A percentile compares a stretch with the other conserved stretches of the same genome.
These are phyloP conservation scores for Syzygium grande DNA, from an alignment of 345 rosid species.

Conservation along the genomic window DNA sequence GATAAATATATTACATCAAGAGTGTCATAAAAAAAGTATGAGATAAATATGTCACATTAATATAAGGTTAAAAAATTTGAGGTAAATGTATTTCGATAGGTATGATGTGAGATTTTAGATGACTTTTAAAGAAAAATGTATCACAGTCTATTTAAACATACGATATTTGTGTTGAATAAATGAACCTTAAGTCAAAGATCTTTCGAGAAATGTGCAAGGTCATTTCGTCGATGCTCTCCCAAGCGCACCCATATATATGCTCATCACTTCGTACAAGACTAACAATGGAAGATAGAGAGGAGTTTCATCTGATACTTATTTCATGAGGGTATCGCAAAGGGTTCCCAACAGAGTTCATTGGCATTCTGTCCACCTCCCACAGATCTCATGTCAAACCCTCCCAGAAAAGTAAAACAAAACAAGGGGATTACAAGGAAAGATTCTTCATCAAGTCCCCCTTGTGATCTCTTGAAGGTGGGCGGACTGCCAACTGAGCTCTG, in stretches of 20 bases:
- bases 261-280: background rate
- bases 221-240: background rate
- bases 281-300: background rate
- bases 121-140: background rate
- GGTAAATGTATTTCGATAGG: too few species aligned
- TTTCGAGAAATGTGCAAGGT: background rate
- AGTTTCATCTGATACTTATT: background rate
- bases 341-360: conserved; percentile 77
- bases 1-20: too few species aligned
- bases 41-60: too few species aligned
- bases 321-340: conserved; percentile 75
- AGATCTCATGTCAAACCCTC: background rate
- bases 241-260: background rate
- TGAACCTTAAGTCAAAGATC: background rate
- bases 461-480: conserved; percentile 61
- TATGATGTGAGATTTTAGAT: too few species aligned
- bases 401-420: background rate
- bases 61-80: too few species aligned
- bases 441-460: background rate
- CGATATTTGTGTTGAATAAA: background rate
- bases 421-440: background rate
- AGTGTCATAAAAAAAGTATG: too few species aligned
- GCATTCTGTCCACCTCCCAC: conserved; percentile 99
- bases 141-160: background rate
- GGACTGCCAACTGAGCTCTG: conserved; percentile 81